Conservation (phyloP, 768 basidiomycete genomes). For the Gloeophyllum trabeum region DNA sequence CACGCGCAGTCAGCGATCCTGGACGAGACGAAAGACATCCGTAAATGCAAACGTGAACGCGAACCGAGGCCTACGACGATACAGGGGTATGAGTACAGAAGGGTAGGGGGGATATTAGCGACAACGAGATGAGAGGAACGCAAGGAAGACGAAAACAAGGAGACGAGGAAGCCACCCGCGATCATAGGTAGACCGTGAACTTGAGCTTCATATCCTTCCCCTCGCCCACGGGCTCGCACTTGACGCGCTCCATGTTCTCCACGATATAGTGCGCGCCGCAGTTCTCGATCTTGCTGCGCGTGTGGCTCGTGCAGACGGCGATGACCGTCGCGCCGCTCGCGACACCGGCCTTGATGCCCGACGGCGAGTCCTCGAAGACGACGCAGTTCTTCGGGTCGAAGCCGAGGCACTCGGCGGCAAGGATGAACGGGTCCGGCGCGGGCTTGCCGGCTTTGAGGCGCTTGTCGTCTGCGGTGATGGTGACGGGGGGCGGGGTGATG, state of each 20-base stretch:
- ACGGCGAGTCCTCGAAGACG: constrained; percentile 69
- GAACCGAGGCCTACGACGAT: too few relatives aligned
- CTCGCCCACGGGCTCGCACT: constrained; percentile 26
- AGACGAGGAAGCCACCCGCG: too few relatives aligned
- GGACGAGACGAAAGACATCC: too few relatives aligned
- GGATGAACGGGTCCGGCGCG: constrained; percentile 52
- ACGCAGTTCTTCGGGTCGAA: constrained; percentile 49
- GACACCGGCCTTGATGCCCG: constrained; percentile 56
- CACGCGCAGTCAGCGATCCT: too few relatives aligned
- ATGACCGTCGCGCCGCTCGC: constrained; percentile 66
- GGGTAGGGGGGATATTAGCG: too few relatives aligned
- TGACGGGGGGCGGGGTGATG: constrained; percentile 54
- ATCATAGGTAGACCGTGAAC: constrained; percentile 30
- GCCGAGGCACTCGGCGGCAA: constrained; percentile 47
- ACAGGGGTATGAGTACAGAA: too few relatives aligned
- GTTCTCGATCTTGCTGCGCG: constrained; percentile 38
- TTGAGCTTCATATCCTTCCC: constrained; percentile 23
- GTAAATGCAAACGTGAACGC: too few relatives aligned
- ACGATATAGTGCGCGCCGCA: constrained; percentile 48
- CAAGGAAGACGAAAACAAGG: too few relatives aligned
- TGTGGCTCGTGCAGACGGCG: constrained; percentile 68
- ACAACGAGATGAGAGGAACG: too few relatives aligned
- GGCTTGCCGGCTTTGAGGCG: constrained; percentile 58
- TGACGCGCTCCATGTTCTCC: constrained; percentile 40
- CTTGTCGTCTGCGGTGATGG: constrained; percentile 69